Base-by-base conservation (phyloP, 805 yeast genomes). In the Ogataea pilisensis region DNA sequence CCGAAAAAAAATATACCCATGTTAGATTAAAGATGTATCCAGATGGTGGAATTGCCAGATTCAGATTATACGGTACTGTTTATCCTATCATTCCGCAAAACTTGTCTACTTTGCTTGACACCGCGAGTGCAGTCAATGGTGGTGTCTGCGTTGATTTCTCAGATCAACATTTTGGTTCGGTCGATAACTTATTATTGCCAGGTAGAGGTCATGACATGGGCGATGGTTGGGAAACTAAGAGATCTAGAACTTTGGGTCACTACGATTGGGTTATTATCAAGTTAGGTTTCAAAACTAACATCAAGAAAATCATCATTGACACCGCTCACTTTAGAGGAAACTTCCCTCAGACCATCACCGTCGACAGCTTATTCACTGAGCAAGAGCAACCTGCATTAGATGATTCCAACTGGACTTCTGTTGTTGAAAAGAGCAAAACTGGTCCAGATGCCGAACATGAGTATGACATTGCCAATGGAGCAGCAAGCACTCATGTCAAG, bases 181-280 rank as follows among this genome's bases (percentile, higher is more conserved):
- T 90, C 29, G 95, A 86, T 61, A 91, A 91, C 66, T 69, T 91
- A 46, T 67, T 91, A 42, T 69, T 91, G 41, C 97, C 97, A 2
- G 98, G 98, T 13, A 78, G 97, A 45, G 99, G 99, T 38, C 77
- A 74, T 54, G 96, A 91, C 63, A 91, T 91, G 98, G 79, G 93
- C 37, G 98, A 93, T 58, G 99, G 99, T 12, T 91, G 99, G 99
- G 99, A 91, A 62, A 91, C 99, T 19, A 78, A 77, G 54, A 78
- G 99, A 61, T 88, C 96, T 2, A 76, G 98, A 60, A 70, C 68
- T 11, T 76, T 80, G 4, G 89, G 86, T 33, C 98, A 91, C 61
- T 80, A 76, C 29, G 99, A 91, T 69, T 91, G 96, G 96, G 96
- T 80, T 2, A 76, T 87, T 38, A 75, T 91, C 43, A 78, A 82